phyloP scores from a whole-genome alignment of 140 eudicot genomes.

The Erigeron philadelphicus region DNA sequence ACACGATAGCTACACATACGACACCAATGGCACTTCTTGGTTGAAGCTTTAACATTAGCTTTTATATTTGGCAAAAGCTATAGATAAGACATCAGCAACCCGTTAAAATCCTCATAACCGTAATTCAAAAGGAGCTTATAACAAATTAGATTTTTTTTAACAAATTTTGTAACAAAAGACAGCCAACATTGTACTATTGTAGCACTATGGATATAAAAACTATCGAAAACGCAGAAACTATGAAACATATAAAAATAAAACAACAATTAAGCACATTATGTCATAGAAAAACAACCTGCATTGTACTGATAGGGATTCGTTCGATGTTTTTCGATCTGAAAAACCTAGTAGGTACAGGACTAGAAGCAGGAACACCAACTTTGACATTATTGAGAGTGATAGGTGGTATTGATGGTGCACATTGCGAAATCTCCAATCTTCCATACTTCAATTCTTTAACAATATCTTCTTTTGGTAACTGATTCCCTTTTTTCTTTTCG shows the following conservation, averaged over 20 bases:
- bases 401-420: constrained; percentile 30
- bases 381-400: constrained; percentile 46
- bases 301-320: constrained; percentile 52
- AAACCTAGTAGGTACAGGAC: constrained; percentile 36
- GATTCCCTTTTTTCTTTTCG: constrained; percentile 64
- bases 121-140: constrained; percentile 3
- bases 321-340: constrained; percentile 85
- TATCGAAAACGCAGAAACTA: not conserved
- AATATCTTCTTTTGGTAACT: constrained; percentile 33
- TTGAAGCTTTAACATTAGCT: constrained; percentile 42
- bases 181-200: not conserved
- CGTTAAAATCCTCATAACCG: constrained; percentile 3
- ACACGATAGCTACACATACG: constrained; percentile 45
- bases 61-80: constrained; percentile 47
- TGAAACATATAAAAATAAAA: not conserved
- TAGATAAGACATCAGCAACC: constrained; percentile 2
- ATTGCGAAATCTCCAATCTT: constrained; percentile 55
- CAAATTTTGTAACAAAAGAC: constrained; percentile 12
- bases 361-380: constrained; percentile 43
- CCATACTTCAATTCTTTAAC: constrained; percentile 70
- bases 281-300: constrained; percentile 60
- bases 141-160: constrained; percentile 8
- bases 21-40: constrained; percentile 94
- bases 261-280: not conserved
- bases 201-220: no score